phyloP scores from a whole-genome alignment of 1,284 basidiomycete genomes.

The Fomitopsis betulina region DNA sequence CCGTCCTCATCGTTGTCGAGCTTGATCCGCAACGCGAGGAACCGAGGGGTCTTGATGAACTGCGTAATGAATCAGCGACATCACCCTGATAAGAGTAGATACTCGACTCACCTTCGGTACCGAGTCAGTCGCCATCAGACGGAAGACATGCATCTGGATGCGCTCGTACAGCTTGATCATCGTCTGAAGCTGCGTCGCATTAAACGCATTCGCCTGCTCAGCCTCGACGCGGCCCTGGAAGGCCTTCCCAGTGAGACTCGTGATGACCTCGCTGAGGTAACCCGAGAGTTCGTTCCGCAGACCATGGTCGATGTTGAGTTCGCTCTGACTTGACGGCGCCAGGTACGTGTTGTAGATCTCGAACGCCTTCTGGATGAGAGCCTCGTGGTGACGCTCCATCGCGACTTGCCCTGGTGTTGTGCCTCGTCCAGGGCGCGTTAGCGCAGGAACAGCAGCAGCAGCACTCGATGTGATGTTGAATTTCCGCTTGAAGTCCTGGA shows the following conservation, averaged over 20 bases:
- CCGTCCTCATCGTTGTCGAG: conserved; percentile 64
- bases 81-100: background rate
- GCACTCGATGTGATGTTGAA: conserved; percentile 95
- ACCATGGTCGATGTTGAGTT: conserved; percentile 98
- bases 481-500: conserved; percentile 93
- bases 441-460: conserved; percentile 49
- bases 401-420: conserved; percentile 73
- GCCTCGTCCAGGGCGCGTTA: conserved; percentile 37
- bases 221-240: conserved; percentile 78
- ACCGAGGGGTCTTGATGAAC: conserved; percentile 83
- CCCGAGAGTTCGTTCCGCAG: conserved; percentile 90
- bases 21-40: conserved; percentile 71
- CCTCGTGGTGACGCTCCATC: conserved; percentile 97
- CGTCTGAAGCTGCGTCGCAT: conserved; percentile 92
- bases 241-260: conserved; percentile 66
- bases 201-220: conserved; percentile 73
- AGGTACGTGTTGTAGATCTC: conserved; percentile 95
- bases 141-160: conserved; percentile 95
- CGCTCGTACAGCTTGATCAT: conserved; percentile 94
- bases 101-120: conserved; percentile 75
- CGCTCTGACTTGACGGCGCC: conserved; percentile 90
- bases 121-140: conserved; percentile 96
- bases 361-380: conserved; percentile 91
- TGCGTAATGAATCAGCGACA: conserved; percentile 24
- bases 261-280: conserved; percentile 88